Percentiles rank a stretch among this genome's conserved stretches.
phyloP scores from a whole-genome alignment of 2,329 filamentous ascomycete genomes.

The Cadophora sp. region DNA sequence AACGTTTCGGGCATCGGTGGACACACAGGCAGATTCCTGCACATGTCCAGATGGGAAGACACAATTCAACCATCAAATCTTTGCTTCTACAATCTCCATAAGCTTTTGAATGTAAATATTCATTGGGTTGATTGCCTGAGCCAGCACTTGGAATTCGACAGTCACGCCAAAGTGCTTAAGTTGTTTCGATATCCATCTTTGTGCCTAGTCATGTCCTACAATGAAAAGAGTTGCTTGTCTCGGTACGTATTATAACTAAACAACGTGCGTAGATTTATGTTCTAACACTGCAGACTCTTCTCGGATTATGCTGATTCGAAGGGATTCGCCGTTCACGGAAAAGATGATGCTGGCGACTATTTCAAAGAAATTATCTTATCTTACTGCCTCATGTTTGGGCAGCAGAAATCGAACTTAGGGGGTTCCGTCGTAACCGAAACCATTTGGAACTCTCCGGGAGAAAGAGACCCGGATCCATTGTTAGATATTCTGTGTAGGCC shows the following conservation, averaged over 20 bases:
- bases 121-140: constrained; percentile 29
- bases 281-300: constrained; percentile 2
- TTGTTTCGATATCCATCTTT: constrained; percentile 26
- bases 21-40: neutral
- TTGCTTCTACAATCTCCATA: neutral
- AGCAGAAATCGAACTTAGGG: no score
- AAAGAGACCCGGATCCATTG: constrained; percentile 23
- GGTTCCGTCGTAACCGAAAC: no score
- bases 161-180: constrained; percentile 23
- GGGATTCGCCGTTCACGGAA: neutral
- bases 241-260: no score
- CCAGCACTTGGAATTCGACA: constrained; percentile 30
- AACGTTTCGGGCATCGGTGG: no score
- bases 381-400: constrained; percentile 36
- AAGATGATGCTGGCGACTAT: neutral
- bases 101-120: constrained; percentile 2
- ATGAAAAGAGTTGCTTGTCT: constrained; percentile 5
- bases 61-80: no score
- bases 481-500: constrained; percentile 28
- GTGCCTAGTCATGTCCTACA: constrained; percentile 19
- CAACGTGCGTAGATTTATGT: no score
- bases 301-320: neutral
- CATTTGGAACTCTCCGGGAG: no score
- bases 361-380: constrained; percentile 4
- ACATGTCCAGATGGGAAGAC: no score